Conservation (phyloP, 179 eudicot genomes). For the Gypsophila paniculata region DNA sequence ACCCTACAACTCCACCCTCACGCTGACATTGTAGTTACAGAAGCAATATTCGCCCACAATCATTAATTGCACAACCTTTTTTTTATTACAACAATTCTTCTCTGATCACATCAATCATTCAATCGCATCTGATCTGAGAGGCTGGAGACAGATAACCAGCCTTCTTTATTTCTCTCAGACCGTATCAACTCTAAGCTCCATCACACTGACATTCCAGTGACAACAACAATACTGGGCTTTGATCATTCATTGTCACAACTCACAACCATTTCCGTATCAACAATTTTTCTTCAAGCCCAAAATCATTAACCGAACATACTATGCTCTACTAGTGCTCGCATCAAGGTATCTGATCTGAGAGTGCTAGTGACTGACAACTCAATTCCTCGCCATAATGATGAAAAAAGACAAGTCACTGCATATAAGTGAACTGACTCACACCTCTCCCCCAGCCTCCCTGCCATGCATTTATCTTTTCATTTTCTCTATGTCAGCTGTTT, state of each 20-base stretch:
- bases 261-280: background rate
- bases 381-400: background rate
- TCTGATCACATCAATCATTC: no score
- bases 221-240: background rate
- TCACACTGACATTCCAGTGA: background rate
- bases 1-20: no score
- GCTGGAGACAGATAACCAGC: no score
- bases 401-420: background rate
- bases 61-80: no score
- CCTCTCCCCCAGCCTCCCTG: background rate
- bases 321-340: background rate
- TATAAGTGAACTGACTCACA: slow-evolving; percentile 5
- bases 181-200: background rate
- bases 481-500: background rate
- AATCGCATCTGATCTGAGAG: no score
- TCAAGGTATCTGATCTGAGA: background rate
- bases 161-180: background rate
- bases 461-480: background rate
- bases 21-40: no score
- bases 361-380: slow-evolving; percentile 3
- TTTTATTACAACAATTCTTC: no score
- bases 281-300: background rate
- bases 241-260: background rate
- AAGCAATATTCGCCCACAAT: no score
- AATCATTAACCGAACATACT: background rate